Percentiles rank a stretch among this genome's conserved stretches.
Conservation (phyloP, 257 asterid species). For the Osmanthus fragrans region DNA sequence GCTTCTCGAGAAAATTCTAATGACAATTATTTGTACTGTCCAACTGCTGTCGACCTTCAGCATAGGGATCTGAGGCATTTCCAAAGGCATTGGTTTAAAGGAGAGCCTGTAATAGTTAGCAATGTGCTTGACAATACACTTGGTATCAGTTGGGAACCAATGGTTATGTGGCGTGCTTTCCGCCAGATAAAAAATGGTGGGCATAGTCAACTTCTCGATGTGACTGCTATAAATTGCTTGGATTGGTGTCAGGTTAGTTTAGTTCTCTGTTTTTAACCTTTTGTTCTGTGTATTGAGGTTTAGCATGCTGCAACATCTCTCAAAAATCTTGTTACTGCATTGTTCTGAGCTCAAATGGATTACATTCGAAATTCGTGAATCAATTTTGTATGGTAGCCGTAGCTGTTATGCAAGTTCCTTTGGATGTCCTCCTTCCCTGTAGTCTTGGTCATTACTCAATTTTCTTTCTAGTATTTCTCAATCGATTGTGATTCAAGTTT, state of each 20-base stretch:
- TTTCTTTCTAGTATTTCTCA: not conserved
- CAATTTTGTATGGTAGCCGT: not conserved
- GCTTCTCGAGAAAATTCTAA: conserved; percentile 47
- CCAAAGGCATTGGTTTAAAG: conserved; percentile 57
- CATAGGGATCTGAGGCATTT: conserved; percentile 56
- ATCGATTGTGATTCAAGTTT: not conserved
- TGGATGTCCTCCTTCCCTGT: not conserved
- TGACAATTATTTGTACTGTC: conserved; percentile 57
- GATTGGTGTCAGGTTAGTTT: conserved; percentile 72
- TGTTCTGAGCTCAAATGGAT: not conserved
- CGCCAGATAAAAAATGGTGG: conserved; percentile 46
- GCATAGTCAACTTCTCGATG: conserved; percentile 40
- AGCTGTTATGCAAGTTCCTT: not conserved
- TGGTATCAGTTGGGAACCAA: conserved; percentile 88
- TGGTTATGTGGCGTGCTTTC: conserved; percentile 85
- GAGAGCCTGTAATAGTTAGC: conserved; percentile 67
- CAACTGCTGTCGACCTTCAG: conserved; percentile 45
- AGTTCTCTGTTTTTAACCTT: not conserved
- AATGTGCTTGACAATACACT: conserved; percentile 55
- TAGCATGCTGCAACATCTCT: not conserved
- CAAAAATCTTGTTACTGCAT: not conserved
- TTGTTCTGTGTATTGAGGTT: not conserved
- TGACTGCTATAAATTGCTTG: conserved; percentile 58
- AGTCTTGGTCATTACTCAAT: not conserved
- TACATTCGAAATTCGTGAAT: not conserved